Conservation (phyloP, 2,329 filamentous ascomycete genomes). For the Botrytis elliptica region DNA sequence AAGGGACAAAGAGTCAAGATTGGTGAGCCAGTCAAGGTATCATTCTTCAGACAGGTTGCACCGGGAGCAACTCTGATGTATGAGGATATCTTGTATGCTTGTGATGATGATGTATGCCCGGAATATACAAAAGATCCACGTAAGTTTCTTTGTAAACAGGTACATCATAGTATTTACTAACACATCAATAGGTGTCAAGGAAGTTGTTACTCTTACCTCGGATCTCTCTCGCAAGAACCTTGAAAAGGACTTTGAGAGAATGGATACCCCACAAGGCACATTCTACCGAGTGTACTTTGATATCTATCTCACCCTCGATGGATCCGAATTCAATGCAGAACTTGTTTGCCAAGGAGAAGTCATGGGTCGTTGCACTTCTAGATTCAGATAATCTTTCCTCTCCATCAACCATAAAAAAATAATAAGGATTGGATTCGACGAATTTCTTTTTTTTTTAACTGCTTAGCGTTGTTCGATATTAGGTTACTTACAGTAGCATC, state of each 20-base stretch:
- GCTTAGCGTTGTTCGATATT: slow-evolving; percentile 16
- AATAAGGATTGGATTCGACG: slow-evolving; percentile 25
- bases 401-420: slow-evolving; percentile 20
- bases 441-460: slow-evolving; percentile 30
- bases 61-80: slow-evolving; percentile 98
- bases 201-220: slow-evolving; percentile 95
- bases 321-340: slow-evolving; percentile 96
- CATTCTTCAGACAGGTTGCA: slow-evolving; percentile 96
- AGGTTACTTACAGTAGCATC: slow-evolving; percentile 21
- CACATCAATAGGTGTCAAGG: slow-evolving; percentile 78
- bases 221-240: slow-evolving; percentile 97
- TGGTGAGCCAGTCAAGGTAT: slow-evolving; percentile 97
- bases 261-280: slow-evolving; percentile 96
- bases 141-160: slow-evolving; percentile 55
- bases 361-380: slow-evolving; percentile 92
- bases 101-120: slow-evolving; percentile 95
- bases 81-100: slow-evolving; percentile 96
- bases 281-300: slow-evolving; percentile 84
- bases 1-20: slow-evolving; percentile 99
- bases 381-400: slow-evolving; percentile 62
- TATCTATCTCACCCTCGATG: slow-evolving; percentile 90
- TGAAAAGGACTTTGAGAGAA: slow-evolving; percentile 98
- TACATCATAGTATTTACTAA: slow-evolving; percentile 29
- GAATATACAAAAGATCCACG: slow-evolving; percentile 99
- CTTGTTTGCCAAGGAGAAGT: slow-evolving; percentile 99